Conservation (phyloP, 345 rosid genomes). For the Durio zibethinus region DNA sequence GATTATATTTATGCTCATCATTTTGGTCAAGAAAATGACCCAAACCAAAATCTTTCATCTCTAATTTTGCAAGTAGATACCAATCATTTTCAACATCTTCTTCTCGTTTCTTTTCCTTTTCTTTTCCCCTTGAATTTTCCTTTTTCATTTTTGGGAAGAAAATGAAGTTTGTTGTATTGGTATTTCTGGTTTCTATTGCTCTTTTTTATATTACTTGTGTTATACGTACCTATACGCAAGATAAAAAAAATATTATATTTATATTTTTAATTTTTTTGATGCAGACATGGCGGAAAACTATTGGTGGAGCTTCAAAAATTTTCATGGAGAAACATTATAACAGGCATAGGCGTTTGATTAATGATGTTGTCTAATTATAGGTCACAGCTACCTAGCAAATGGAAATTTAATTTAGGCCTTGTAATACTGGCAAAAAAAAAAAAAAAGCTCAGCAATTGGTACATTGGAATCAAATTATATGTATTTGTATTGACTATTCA, state of each 20-base stretch:
- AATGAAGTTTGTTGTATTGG: not conserved
- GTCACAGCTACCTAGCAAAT: no score
- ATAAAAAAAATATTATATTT: not conserved
- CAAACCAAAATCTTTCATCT: not conserved
- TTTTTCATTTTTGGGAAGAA: not conserved
- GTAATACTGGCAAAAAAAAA: not conserved
- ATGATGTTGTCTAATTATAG: conserved; percentile 38
- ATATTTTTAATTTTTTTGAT: not conserved
- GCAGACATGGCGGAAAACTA: conserved; percentile 87
- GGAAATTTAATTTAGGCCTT: not conserved
- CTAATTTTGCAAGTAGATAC: not conserved
- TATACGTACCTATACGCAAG: not conserved
- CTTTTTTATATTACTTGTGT: not conserved
- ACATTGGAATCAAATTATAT: not conserved
- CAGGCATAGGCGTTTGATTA: conserved; percentile 73
- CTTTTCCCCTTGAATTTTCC: not conserved
- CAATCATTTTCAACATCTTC: no score
- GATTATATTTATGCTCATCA: not conserved
- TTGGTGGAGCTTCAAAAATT: conserved; percentile 76
- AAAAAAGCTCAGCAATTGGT: not conserved
- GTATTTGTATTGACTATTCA: not conserved
- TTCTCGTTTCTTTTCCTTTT: not conserved
- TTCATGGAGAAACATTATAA: conserved; percentile 76
- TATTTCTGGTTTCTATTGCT: not conserved
- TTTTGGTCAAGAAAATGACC: not conserved